Evolutionary conservation across 305 asterid genomes (phyloP).

Genomic region (Stenogyne calaminthoides): DNA sequence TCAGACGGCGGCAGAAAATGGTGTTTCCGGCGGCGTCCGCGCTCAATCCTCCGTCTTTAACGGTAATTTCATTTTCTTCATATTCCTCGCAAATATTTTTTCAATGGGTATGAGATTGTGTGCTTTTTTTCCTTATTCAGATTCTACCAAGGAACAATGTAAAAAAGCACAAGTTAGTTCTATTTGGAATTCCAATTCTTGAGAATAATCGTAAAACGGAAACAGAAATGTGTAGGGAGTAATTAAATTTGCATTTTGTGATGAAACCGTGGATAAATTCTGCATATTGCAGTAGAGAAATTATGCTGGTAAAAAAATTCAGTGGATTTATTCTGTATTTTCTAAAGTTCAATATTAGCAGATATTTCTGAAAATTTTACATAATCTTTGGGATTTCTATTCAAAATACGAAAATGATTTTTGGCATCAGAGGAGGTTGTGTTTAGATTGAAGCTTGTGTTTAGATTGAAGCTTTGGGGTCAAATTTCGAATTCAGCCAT

Average conservation of each 20-base stretch:
- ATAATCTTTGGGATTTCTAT: neutral
- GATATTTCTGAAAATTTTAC: neutral
- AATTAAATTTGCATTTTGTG: neutral
- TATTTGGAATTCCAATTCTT: neutral
- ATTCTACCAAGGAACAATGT: neutral
- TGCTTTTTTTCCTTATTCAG: neutral
- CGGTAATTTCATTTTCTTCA: slow-evolving; percentile 30
- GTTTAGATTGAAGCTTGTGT: neutral
- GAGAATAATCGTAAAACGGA: neutral
- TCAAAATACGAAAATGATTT: neutral
- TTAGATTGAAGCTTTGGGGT: neutral
- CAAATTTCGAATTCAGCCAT: neutral
- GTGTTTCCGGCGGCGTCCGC: slow-evolving; percentile 37
- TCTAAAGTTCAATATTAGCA: no score
- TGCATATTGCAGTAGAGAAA: neutral
- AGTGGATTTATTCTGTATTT: neutral
- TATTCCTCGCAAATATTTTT: neutral
- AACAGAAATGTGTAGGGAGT: neutral
- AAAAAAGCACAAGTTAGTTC: no score
- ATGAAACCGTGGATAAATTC: neutral
- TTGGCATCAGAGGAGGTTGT: neutral
- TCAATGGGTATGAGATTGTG: neutral
- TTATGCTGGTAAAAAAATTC: neutral
- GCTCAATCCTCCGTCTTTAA: slow-evolving; percentile 25
- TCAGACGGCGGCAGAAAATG: slow-evolving; percentile 39